Conservation (phyloP, 345 rosid genomes). For the Erodium maritimum region DNA sequence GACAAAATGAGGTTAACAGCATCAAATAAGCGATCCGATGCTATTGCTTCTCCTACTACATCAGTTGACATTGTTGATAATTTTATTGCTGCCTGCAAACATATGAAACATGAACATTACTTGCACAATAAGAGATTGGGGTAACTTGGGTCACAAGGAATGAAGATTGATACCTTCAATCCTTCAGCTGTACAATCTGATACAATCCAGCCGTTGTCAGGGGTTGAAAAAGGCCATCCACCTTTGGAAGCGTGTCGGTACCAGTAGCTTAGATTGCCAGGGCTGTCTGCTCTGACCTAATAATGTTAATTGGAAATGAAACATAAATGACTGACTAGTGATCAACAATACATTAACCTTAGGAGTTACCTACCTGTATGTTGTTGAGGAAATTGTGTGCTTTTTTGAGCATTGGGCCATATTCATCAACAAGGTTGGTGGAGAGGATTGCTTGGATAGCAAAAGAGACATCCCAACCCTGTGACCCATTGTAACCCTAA, state of each 20-base stretch:
- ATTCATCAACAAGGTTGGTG: slow-evolving; percentile 31
- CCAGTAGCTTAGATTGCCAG: slow-evolving; percentile 23
- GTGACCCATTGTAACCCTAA: slow-evolving; percentile 65
- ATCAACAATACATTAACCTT: neutral
- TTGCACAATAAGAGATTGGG: no score
- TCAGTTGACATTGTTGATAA: slow-evolving; percentile 29
- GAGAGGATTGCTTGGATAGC: slow-evolving; percentile 50
- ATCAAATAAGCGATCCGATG: slow-evolving; percentile 25
- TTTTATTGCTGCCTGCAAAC: slow-evolving; percentile 36
- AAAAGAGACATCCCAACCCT: slow-evolving; percentile 54
- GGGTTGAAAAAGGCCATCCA: slow-evolving; percentile 71
- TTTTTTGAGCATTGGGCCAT: slow-evolving; percentile 38
- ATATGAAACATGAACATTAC: no score
- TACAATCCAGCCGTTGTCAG: slow-evolving; percentile 55
- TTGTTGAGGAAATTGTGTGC: slow-evolving; percentile 45
- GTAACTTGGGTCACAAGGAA: no score
- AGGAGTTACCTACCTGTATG: slow-evolving; percentile 31
- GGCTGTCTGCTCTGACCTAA: slow-evolving; percentile 26
- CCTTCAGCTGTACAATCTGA: slow-evolving; percentile 60
- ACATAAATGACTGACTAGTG: neutral
- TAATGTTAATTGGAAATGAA: neutral
- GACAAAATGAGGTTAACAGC: slow-evolving; percentile 48
- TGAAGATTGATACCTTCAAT: slow-evolving; percentile 26
- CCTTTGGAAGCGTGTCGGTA: slow-evolving; percentile 49
- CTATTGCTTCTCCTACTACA: slow-evolving; percentile 35